A percentile compares a stretch with the other conserved stretches of the same genome.
Conservation (phyloP, 257 asterid species). For the Solanum ahanhuiri region DNA sequence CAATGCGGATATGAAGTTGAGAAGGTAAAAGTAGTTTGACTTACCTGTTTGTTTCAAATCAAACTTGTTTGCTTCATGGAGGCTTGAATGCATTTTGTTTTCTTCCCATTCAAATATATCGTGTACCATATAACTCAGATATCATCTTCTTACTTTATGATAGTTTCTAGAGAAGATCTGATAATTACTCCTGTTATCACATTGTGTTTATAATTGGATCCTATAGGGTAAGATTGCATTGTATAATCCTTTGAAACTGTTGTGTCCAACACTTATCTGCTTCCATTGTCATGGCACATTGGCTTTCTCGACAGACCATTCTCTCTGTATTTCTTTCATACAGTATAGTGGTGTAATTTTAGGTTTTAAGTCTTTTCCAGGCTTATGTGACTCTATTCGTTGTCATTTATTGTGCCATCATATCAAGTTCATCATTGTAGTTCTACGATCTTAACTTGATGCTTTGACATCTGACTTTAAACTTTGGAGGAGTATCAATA, state of each 20-base stretch:
- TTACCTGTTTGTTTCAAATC: not conserved
- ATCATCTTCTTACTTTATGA: not conserved
- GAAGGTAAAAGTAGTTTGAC: conserved; percentile 37
- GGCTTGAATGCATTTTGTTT: not conserved
- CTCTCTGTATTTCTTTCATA: not conserved
- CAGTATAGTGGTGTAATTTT: not conserved
- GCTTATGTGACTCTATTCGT: not conserved
- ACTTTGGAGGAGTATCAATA: not conserved
- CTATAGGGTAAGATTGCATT: not conserved
- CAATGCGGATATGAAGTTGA: conserved; percentile 74
- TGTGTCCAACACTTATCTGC: not conserved
- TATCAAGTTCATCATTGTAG: not conserved
- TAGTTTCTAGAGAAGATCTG: not conserved
- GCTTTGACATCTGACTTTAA: not conserved
- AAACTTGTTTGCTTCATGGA: not conserved
- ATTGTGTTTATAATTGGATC: not conserved
- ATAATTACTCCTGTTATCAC: not conserved
- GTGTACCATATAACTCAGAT: not conserved
- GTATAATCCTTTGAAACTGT: not conserved
- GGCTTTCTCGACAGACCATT: not conserved
- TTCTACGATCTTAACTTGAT: not conserved
- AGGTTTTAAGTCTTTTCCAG: not conserved
- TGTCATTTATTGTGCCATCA: not conserved
- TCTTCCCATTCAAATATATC: not conserved
- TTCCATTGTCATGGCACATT: not conserved